Evolutionary conservation across 2,329 filamentous ascomycete genomes (phyloP).

Genomic region (Madurella fahalii): DNA sequence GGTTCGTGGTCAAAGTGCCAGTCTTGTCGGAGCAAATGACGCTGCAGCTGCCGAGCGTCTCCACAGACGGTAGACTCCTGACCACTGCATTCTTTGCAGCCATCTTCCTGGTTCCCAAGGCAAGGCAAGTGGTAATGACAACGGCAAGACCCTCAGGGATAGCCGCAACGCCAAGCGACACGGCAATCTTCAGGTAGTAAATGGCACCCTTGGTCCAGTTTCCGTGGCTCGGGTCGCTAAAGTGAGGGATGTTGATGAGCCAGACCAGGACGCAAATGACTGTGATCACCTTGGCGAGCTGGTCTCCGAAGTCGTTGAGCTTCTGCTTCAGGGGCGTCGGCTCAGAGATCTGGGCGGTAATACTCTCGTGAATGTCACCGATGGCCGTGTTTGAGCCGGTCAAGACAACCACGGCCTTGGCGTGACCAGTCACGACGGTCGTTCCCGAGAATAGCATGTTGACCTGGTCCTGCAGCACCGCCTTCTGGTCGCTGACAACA

Average conservation of each 20-base stretch:
- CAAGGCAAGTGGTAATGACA: slow-evolving; percentile 97
- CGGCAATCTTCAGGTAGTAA: slow-evolving; percentile 99
- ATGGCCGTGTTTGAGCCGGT: slow-evolving; percentile 91
- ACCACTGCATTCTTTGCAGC: slow-evolving; percentile 97
- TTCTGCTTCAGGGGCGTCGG: slow-evolving; percentile 98
- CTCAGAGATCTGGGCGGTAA: slow-evolving; percentile 94
- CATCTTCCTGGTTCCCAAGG: slow-evolving; percentile 96
- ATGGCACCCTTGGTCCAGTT: slow-evolving; percentile 95
- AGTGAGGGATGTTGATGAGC: slow-evolving; percentile 98
- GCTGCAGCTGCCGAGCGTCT: slow-evolving; percentile 97
- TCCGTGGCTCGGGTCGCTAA: slow-evolving; percentile 89
- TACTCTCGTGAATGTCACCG: slow-evolving; percentile 98
- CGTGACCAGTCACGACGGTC: slow-evolving; percentile 91
- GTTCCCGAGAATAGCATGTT: slow-evolving; percentile 99
- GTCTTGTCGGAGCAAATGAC: slow-evolving; percentile 99
- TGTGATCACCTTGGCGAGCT: slow-evolving; percentile 94
- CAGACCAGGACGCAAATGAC: slow-evolving; percentile 95
- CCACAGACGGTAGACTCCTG: slow-evolving; percentile 90
- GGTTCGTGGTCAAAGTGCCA: slow-evolving; percentile 94
- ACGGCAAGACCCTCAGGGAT: slow-evolving; percentile 97
- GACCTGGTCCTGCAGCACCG: slow-evolving; percentile 94
- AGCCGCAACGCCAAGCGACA: slow-evolving; percentile 94
- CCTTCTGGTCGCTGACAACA: slow-evolving; percentile 69
- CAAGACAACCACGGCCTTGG: slow-evolving; percentile 82
- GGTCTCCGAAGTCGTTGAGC: slow-evolving; percentile 95